phyloP scores from a whole-genome alignment of 495 filamentous ascomycete species.

The Penicillium pulvis region DNA sequence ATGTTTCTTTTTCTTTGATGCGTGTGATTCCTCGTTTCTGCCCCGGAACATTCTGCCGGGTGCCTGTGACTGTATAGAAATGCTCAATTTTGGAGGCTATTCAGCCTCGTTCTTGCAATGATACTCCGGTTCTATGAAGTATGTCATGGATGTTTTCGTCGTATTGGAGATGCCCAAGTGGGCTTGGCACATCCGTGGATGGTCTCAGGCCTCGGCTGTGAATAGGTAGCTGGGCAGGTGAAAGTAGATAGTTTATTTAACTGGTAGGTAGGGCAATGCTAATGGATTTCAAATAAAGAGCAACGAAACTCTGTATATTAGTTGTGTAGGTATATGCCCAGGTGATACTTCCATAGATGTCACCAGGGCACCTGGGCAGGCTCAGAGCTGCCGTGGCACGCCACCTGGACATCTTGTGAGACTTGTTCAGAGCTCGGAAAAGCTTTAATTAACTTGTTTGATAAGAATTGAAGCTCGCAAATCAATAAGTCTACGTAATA shows the following conservation, averaged over 20 bases:
- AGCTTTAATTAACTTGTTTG: neutral
- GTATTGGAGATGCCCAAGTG: neutral
- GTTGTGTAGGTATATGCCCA: neutral
- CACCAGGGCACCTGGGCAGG: neutral
- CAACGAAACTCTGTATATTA: no score
- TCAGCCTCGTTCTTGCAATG: slow-evolving; percentile 30
- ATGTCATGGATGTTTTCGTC: neutral
- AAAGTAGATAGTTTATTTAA: neutral
- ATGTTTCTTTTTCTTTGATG: slow-evolving; percentile 35
- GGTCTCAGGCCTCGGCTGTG: neutral
- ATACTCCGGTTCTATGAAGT: slow-evolving; percentile 31
- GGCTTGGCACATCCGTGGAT: neutral
- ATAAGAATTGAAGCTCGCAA: neutral
- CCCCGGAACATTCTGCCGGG: slow-evolving; percentile 25
- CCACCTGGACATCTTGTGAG: neutral
- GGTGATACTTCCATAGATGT: neutral
- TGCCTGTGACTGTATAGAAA: slow-evolving; percentile 48
- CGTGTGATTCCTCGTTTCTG: slow-evolving; percentile 33
- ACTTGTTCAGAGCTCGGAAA: neutral
- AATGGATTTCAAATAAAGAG: no score
- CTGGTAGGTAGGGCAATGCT: no score
- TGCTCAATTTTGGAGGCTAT: slow-evolving; percentile 27
- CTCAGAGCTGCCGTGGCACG: neutral
- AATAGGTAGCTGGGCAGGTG: neutral
- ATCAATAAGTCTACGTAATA: neutral